Base-by-base conservation (phyloP, 192 early-diverging fungal genomes). In the Entrophospora sp. region DNA sequence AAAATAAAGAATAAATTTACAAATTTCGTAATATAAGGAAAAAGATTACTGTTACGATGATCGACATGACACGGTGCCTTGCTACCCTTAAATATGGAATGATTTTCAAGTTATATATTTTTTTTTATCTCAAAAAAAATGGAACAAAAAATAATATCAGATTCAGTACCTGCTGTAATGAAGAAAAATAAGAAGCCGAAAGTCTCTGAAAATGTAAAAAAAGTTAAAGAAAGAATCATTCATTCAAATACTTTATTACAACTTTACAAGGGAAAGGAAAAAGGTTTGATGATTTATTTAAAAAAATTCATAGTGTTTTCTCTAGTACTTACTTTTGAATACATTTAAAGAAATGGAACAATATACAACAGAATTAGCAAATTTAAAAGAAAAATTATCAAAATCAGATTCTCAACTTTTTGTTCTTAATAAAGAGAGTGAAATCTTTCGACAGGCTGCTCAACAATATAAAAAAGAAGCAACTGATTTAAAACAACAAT, bases 161-260 rank as follows among this genome's bases (percentile, higher is more conserved):
- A n/a, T n/a, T n/a, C n/a, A n/a, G n/a, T n/a, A n/a, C n/a, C n/a
- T n/a, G 69, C 72, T 25, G 69, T 24, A 3, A 84, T 87, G 20
- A 22, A 46, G 2, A 46, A 46, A 18, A 6, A n/a, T 4, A 46
- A 8, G 18, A 46, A 46, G 18, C 45, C 5, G 18, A 46, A 46
- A 20, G 13, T 18, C 9, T 34, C 56, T n/a, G 35, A 58, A 20
- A 58, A 58, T 34, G 24, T 58, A 9, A 34, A 58, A 37, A 34
- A 22, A 10, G 4, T 58, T 38, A 58, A 58, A 58, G 56, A 34
- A 34, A 32, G 35, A 22, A 58, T 58, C 12, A 58, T 58, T 22
- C 18, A 58, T 20, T 37, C 35, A 32, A 38, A 58, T n/a, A 32
- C 35, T 6, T 37, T 58, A 37, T 5, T 58, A 12, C n/a, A 58